Base-by-base conservation (phyloP, 805 yeast species). In the Cyberlindnera amylophila region DNA sequence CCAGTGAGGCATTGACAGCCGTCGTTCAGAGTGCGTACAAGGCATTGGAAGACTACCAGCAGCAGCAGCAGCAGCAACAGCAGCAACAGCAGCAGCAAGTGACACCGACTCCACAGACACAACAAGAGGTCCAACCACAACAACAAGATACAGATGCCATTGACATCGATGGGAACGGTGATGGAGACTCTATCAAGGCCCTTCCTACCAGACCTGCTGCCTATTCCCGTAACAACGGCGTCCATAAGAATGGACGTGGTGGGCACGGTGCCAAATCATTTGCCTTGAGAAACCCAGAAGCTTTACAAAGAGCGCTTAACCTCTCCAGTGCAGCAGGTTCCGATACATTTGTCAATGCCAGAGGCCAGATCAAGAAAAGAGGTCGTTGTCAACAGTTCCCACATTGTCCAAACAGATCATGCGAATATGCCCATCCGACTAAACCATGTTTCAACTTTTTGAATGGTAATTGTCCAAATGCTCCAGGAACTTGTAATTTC, bases 371-470 rank as follows among this genome's bases (percentile, higher is more conserved):
- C 51, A 69, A 74, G 52, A 72, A 79, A 57, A 72, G 70, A 55
- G 82, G 82, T 19, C 77, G 93, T 58, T 85, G 95, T 59, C 70
- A 67, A 29, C 71, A 78, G 34, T 83, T 81, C 58, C 95, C 95
- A 34, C 76, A 81, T 58, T 85, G 93, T 64, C 71, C 74, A 12
- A 74, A 77, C 41, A 79, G 71, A 58, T 78, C 77, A 39, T 89
- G 96, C 63, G 74, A 72, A 32, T 81, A 75, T 58, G 78, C 88
- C 3, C 96, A 89, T 64, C 96, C 96, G 17, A 78, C 87, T 1
- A 84, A 76, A 54, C 70, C 70, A 6, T 88, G 96, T 62, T 77
- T 74, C 63, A 77, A 78, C 6, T 86, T 72, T 60, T 93, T 93
- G 43, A 45, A 43, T 15, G 52, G 52, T 6, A 75, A 81, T 53